Evolutionary conservation across 2,329 filamentous ascomycete species (phyloP), one percentile per base, ranked within the genome.

Genomic region (Pseudocercospora macadamiae): DNA sequence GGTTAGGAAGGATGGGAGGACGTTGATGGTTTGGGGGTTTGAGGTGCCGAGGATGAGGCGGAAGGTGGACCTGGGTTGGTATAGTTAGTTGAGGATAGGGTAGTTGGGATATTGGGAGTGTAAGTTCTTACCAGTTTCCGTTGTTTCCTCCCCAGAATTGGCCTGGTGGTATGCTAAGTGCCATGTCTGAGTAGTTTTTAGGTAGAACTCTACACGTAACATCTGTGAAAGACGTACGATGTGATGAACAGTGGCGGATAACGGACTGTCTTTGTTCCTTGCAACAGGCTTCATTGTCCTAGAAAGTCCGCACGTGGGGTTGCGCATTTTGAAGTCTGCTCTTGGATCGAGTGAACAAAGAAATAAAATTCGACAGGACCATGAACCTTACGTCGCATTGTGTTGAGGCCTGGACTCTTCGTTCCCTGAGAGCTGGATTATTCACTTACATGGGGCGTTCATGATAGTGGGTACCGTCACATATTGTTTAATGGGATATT

Each of bases 91-190:
- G n/a, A 8, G 36, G 6, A 18, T 9, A 21, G 19, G 8, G 10
- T 25, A 14, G 21, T 9, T 16, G 12, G 14, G 14, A 28, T 48
- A 26, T 28, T 16, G 26, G 26, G 14, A 3, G 23, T 48, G 45
- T 14, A 48, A 14, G 36, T 18, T 9, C 21, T n/a, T 25, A 48
- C 51, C 51, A 53, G 51, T 53, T 53, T 16, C 51, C 51, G 21
- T 53, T 53, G 21, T 53, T 53, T 19, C 51, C 51, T 9, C 32
- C 51, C 51, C 51, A 53, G 21, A 53, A 37, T 28, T 39, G n/a
- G 14, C 30, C 30, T 8, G 51, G 36, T 28, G 51, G 36, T 4
- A 53, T 53, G 51, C 21, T 42, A 34, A 53, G 32, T 19, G 51
- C 51, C 51, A 53, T 53, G 34, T 49, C 16, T 19, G 36, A 14